Evolutionary conservation across 2,329 filamentous ascomycete genomes (phyloP).

Genomic region (Sporothrix pallida): DNA sequence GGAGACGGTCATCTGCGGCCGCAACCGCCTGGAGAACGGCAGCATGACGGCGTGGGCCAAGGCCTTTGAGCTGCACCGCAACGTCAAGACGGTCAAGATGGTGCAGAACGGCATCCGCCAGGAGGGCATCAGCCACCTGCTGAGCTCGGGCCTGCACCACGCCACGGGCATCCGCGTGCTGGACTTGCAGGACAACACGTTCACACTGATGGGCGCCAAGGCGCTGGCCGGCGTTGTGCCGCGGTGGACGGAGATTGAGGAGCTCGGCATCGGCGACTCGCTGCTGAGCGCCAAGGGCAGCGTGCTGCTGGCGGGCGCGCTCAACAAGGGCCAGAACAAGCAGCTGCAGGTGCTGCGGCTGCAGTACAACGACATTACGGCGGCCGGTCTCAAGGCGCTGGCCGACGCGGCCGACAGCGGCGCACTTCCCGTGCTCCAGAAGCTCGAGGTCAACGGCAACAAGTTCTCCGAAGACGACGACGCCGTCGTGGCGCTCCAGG

Average conservation of each 20-base stretch:
- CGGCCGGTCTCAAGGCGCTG: constrained; percentile 73
- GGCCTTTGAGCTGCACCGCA: constrained; percentile 80
- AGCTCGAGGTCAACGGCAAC: constrained; percentile 95
- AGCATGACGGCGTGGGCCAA: constrained; percentile 94
- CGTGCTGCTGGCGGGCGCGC: constrained; percentile 72
- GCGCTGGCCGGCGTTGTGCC: constrained; percentile 77
- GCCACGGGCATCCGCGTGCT: constrained; percentile 73
- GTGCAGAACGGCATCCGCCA: constrained; percentile 97
- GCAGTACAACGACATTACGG: constrained; percentile 93
- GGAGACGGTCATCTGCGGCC: constrained; percentile 96
- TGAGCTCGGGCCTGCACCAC: constrained; percentile 77
- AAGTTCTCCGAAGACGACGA: constrained; percentile 88
- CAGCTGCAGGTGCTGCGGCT: constrained; percentile 81
- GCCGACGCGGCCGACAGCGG: constrained; percentile 66
- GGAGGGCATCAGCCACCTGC: constrained; percentile 83
- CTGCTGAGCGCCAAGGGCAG: constrained; percentile 80
- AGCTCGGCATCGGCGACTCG: constrained; percentile 89
- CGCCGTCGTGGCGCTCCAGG: constrained; percentile 69
- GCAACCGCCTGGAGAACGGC: constrained; percentile 93
- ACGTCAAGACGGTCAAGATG: constrained; percentile 90
- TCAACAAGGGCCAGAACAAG: constrained; percentile 76
- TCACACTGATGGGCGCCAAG: constrained; percentile 78
- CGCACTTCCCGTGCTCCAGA: constrained; percentile 75
- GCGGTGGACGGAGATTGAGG: constrained; percentile 75
- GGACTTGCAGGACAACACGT: constrained; percentile 97